These are phyloP conservation scores for Cymbopogon flexuosus DNA, from an alignment of 202 grass and related monocot species.

Conservation along the genomic window DNA sequence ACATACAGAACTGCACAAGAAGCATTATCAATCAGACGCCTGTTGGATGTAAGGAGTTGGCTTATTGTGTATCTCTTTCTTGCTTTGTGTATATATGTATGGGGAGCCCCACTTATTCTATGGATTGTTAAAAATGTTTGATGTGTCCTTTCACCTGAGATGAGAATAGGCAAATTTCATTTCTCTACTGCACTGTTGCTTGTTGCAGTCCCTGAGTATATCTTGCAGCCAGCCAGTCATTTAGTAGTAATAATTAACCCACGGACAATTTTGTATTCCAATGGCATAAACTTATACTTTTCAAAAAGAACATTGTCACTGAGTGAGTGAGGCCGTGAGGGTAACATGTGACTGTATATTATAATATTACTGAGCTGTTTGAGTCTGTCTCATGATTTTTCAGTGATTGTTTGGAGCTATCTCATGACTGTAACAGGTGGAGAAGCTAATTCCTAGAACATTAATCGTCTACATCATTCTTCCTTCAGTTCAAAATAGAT, in stretches of 20 bases:
- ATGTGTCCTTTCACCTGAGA: not conserved
- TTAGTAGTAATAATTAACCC: too few relatives aligned
- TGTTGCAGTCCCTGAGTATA: too few relatives aligned
- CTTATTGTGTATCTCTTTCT: not conserved
- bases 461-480: not conserved
- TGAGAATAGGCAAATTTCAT: not conserved
- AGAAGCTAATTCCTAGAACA: not conserved
- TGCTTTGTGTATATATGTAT: not conserved
- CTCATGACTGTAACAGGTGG: not conserved
- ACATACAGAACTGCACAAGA: slow-evolving; percentile 3
- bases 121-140: not conserved
- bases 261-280: not conserved
- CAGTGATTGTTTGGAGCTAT: too few relatives aligned
- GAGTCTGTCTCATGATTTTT: too few relatives aligned
- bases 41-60: slow-evolving; percentile 69
- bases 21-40: slow-evolving; percentile 32
- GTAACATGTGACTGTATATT: too few relatives aligned
- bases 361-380: too few relatives aligned
- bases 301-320: not conserved
- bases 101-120: not conserved
- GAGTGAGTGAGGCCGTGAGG: too few relatives aligned
- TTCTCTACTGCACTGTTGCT: not conserved
- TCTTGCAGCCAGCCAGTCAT: too few relatives aligned
- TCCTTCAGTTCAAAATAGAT: too few relatives aligned
- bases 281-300: not conserved